A percentile compares a stretch with the other conserved stretches of the same genome.
Conservation (phyloP, 306 rosid species). For the Acacia acuminata region DNA sequence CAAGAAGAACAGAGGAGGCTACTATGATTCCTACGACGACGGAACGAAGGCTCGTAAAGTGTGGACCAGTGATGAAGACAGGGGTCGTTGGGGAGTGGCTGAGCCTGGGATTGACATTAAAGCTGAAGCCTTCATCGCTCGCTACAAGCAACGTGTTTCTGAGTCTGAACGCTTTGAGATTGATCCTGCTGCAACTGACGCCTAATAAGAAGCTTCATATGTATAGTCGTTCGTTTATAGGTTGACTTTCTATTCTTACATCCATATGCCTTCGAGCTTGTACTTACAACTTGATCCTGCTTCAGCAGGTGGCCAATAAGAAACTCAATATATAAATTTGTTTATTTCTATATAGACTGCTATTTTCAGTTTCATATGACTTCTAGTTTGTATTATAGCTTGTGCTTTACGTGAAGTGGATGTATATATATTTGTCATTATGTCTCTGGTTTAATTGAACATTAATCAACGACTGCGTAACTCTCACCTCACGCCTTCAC, state of each 20-base stretch:
- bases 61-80: constrained; percentile 66
- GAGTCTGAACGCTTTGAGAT: constrained; percentile 31
- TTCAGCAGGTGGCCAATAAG: not conserved
- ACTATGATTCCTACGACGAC: constrained; percentile 5
- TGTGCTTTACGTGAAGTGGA: not conserved
- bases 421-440: not conserved
- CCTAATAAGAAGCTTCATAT: not conserved
- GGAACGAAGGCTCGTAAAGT: constrained; percentile 23
- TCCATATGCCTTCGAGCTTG: constrained; percentile 10
- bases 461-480: no score
- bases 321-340: not conserved
- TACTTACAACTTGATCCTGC: not conserved
- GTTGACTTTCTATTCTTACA: not conserved
- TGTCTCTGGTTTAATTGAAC: not conserved
- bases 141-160: constrained; percentile 35
- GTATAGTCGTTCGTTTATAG: not conserved
- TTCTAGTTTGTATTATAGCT: constrained; percentile 10
- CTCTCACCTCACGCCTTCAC: no score
- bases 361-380: not conserved
- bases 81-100: constrained; percentile 45
- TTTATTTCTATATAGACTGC: not conserved
- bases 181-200: not conserved
- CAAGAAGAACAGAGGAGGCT: constrained; percentile 32
- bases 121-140: constrained; percentile 52
- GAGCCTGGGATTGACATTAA: constrained; percentile 61